Evolutionary conservation across 192 early-diverging fungal genomes (phyloP).

Genomic region (Backusella macrospora): DNA sequence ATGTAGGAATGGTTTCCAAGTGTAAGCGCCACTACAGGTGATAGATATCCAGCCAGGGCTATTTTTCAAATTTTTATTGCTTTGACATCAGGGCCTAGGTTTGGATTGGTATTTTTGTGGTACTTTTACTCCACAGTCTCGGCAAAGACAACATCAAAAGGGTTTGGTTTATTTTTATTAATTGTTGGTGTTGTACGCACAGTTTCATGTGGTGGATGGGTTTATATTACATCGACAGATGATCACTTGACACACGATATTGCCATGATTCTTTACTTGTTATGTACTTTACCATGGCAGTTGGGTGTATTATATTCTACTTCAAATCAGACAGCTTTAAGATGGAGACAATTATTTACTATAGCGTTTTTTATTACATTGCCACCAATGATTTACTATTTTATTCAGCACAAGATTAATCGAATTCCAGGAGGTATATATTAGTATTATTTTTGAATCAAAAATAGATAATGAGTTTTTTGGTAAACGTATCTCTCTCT

Average conservation of each 20-base stretch:
- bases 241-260: conserved; percentile 81
- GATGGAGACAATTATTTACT: conserved; percentile 58
- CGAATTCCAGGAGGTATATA: conserved; percentile 63
- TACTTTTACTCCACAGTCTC: conserved; percentile 45
- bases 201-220: conserved; percentile 81
- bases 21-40: conserved; percentile 80
- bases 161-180: conserved; percentile 46
- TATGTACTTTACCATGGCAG: conserved; percentile 78
- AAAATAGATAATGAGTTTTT: background rate
- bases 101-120: conserved; percentile 52
- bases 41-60: conserved; percentile 74
- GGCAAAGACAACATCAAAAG: conserved; percentile 22
- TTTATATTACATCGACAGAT: conserved; percentile 80
- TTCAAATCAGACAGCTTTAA: conserved; percentile 44
- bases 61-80: conserved; percentile 83
- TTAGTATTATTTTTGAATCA: background rate
- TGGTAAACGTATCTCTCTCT: background rate
- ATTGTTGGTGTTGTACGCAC: conserved; percentile 62
- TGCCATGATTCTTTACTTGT: conserved; percentile 79
- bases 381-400: conserved; percentile 76
- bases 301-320: conserved; percentile 58
- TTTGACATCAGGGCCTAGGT: conserved; percentile 64
- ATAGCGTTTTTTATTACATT: conserved; percentile 71
- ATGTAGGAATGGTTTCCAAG: conserved; percentile 77
- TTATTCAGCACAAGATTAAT: conserved; percentile 79